Evolutionary conservation across 2,329 filamentous ascomycete species (phyloP).

Genomic region (Fusarium burgessii): DNA sequence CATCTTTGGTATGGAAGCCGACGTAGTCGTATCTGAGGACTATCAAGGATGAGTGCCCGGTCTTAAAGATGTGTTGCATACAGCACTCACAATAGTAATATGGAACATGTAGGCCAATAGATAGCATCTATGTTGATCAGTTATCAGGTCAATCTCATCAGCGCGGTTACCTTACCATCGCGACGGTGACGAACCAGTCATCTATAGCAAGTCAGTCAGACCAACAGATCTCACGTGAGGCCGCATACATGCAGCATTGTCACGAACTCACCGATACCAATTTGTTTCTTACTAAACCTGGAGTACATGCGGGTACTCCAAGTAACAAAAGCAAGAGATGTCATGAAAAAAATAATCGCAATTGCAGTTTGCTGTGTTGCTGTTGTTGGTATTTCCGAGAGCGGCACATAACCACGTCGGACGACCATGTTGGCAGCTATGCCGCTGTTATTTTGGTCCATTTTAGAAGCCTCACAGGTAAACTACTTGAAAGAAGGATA

Average conservation of each 20-base stretch:
- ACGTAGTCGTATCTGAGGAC: slow-evolving; percentile 37
- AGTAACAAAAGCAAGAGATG: slow-evolving; percentile 27
- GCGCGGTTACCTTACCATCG: slow-evolving; percentile 26
- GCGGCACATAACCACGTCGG: slow-evolving; percentile 22
- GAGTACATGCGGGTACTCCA: slow-evolving; percentile 35
- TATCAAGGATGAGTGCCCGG: neutral
- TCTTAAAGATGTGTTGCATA: accelerated
- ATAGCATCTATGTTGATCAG: slow-evolving; percentile 17
- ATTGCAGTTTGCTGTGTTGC: slow-evolving; percentile 30
- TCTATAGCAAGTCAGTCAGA: slow-evolving; percentile 19
- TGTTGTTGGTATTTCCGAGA: slow-evolving; percentile 30
- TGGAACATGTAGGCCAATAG: slow-evolving; percentile 26
- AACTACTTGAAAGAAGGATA: neutral
- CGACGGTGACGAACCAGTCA: slow-evolving; percentile 32
- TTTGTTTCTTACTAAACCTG: slow-evolving; percentile 30
- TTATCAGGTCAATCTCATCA: neutral
- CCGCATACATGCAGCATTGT: neutral
- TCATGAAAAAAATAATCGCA: slow-evolving; percentile 37
- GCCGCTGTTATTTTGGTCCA: neutral
- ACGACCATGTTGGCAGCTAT: slow-evolving; percentile 1
- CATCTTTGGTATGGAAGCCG: slow-evolving; percentile 20
- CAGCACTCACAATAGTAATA: slow-evolving; percentile 31
- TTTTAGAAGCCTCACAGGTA: neutral
- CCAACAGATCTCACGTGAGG: neutral
- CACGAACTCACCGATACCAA: slow-evolving; percentile 30